Base-by-base conservation (phyloP, 2,329 filamentous ascomycete species). In the Orbilia blumenaviensis region DNA sequence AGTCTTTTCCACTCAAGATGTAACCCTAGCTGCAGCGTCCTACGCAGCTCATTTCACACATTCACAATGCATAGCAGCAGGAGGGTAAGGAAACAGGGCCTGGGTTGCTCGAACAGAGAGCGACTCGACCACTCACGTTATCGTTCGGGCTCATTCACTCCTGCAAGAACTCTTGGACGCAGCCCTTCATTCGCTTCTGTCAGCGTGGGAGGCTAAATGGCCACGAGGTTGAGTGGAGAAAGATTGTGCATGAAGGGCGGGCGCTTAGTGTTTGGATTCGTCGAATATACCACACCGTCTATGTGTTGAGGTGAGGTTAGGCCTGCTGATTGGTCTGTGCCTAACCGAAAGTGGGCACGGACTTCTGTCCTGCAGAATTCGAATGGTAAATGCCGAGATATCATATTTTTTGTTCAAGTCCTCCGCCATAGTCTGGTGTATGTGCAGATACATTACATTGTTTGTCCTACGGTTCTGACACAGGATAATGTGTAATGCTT, bases 281-380 rank as follows among this genome's bases (percentile, higher is more conserved):
- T 42, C 36, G 34, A 63, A 71, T 56, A 62, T 23, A 63, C 58
- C 62, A 63, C 71, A 68, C 71, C 63, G 66, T 68, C 54, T 36
- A 75, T 68, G 71, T 58, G 71, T 75, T 75, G 71, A 25, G 23
- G 44, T 75, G 71, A 56, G 67, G 63, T 36, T 50, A 46, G 63
- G 10, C 56, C 71, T n/a, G 71, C 71, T 75, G 71, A 75, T 75
- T 75, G 71, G 71, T 46, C 71, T 75, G 71, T 75, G 71, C 71
- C 46, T 42, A 62, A 36, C 69, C 69, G 44, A 67, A 68, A 38
- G 56, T 63, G 63, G 62, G 61, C 61, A 71, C 66, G 52, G 66
- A 71, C 71, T 71, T 63, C 27, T 18, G 42, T 44, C 34, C 1
- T 63, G 66, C 66, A 69, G 66, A 9, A 36, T 56, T 56, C 7